Percentiles rank a stretch among this genome's conserved stretches.
phyloP scores from a whole-genome alignment of 495 filamentous ascomycete genomes.

The Pyrenopolyporus hunteri region DNA sequence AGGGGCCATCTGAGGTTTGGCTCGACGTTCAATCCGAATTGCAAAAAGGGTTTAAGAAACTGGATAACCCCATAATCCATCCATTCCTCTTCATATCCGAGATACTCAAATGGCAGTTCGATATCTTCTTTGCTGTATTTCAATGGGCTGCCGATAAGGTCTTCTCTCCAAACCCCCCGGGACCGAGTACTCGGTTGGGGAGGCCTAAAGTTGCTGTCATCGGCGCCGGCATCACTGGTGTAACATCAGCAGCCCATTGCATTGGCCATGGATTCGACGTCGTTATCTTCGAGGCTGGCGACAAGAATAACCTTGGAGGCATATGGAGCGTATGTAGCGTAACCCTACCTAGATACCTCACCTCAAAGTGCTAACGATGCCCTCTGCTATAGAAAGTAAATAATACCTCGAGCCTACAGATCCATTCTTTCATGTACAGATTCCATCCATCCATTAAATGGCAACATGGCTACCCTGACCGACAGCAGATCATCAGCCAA shows the following conservation, averaged over 20 bases:
- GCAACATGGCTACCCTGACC: slow-evolving; percentile 74
- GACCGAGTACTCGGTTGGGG: slow-evolving; percentile 56
- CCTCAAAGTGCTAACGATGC: background rate
- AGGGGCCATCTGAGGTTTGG: slow-evolving; percentile 1
- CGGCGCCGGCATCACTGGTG: slow-evolving; percentile 81
- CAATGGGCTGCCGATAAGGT: slow-evolving; percentile 70
- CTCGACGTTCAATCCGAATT: slow-evolving; percentile 1
- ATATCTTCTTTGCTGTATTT: slow-evolving; percentile 46
- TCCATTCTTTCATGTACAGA: slow-evolving; percentile 86
- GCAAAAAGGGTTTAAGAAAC: background rate
- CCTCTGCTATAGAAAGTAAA: slow-evolving; percentile 66
- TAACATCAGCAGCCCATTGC: slow-evolving; percentile 82
- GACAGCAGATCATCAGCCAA: slow-evolving; percentile 72
- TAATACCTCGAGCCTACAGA: slow-evolving; percentile 80
- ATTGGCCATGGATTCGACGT: slow-evolving; percentile 88
- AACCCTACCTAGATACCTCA: background rate
- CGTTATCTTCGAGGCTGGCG: slow-evolving; percentile 74
- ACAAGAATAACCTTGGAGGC: slow-evolving; percentile 69
- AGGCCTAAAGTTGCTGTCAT: slow-evolving; percentile 79
- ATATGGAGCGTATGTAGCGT: slow-evolving; percentile 76
- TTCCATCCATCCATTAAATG: slow-evolving; percentile 83
- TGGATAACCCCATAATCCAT: slow-evolving; percentile 46
- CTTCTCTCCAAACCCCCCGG: slow-evolving; percentile 72
- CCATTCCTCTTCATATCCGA: slow-evolving; percentile 67
- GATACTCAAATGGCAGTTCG: slow-evolving; percentile 62